Evolutionary conservation across 495 filamentous ascomycete genomes (phyloP), one percentile per base, ranked within the genome.

Genomic region (Darksidea phi): DNA sequence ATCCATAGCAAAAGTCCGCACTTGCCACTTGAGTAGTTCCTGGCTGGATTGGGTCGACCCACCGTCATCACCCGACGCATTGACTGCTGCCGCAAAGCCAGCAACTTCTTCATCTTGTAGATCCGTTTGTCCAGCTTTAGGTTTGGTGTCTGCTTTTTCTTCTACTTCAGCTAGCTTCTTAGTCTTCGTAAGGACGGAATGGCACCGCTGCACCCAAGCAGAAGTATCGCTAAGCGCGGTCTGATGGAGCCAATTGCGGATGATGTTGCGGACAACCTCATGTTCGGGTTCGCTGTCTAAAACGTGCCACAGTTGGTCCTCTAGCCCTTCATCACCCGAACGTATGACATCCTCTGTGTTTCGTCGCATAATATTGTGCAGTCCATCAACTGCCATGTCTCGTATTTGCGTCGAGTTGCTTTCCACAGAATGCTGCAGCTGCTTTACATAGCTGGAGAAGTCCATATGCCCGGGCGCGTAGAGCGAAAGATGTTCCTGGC

Each of bases 71-170:
- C 78, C 80, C 11, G 85, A 85, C 23, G 73, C 80, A 15, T 85
- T 85, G 37, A 81, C 80, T 17, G 87, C 84, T 24, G 83, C 83
- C 41, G 91, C 91, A 71, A 98, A 97, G 0, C 93, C 94, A 46
- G 94, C 93, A 38, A 95, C 92, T 70, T 99, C 94, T 68, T 99
- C 94, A 71, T 99, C 94, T 54, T 92, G 87, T 3, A 97, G 74
- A 63, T 97, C 95, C 8, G 87, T 79, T 0, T 79, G 79, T 1
- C 78, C 78, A 36, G 75, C 68, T 45, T 83, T 86, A 32, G 73
- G 73, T 25, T 75, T 70, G 1, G 75, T 67, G 17, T 80, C 76
- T 5, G 68, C 71, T 13, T 75, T 75, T 32, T 79, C 71, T 7
- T 75, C 70, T 7, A 85, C 79, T 17, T 82, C 76, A 2, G 74